Conservation (phyloP, 768 basidiomycete genomes). For the Lactarius hatsudake region DNA sequence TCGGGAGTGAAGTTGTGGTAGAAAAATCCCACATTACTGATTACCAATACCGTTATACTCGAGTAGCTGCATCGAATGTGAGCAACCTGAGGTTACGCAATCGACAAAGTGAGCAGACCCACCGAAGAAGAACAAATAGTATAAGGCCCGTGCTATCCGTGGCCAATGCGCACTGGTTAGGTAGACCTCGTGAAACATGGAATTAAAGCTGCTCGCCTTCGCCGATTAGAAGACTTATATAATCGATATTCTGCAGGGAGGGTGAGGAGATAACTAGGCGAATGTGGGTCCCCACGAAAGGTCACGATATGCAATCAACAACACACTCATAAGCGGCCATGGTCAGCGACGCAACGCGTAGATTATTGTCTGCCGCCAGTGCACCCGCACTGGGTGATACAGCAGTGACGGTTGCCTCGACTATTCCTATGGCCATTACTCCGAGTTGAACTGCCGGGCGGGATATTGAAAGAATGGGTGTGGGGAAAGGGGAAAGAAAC, state of each 20-base stretch:
- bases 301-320: no score
- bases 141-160: constrained; percentile 16
- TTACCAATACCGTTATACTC: constrained; percentile 46
- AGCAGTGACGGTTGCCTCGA: background rate
- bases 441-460: background rate
- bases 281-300: background rate
- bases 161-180: background rate
- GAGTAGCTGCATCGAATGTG: constrained; percentile 36
- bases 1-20: constrained; percentile 44
- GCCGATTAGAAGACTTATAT: constrained; percentile 12
- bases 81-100: background rate
- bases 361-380: constrained; percentile 13
- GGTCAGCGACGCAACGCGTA: constrained; percentile 23
- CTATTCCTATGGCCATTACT: background rate
- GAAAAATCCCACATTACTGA: constrained; percentile 63
- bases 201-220: constrained; percentile 1
- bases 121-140: constrained; percentile 25
- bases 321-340: constrained; percentile 28
- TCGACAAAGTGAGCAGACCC: background rate
- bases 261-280: constrained; percentile 24
- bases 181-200: background rate
- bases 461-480: background rate
- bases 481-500: background rate
- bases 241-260: constrained; percentile 25
- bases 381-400: background rate